phyloP scores from a whole-genome alignment of 164 flowering plant species.

The Buxus sempervirens region DNA sequence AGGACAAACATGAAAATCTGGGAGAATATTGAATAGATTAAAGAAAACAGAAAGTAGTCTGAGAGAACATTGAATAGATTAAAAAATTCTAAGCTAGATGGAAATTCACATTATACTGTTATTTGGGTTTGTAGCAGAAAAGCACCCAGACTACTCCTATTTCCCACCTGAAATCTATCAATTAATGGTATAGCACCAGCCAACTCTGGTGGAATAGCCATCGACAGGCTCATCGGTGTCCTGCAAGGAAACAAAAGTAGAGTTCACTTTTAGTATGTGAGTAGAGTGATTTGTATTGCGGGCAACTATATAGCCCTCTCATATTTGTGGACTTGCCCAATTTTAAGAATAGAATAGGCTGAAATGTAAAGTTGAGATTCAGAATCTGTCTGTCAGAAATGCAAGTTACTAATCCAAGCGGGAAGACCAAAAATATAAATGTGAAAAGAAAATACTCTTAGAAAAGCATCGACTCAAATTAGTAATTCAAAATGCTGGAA shows the following conservation, averaged over 20 bases:
- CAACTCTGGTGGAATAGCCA: slow-evolving; percentile 72
- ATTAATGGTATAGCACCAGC: slow-evolving; percentile 90
- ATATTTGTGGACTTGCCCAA: not conserved
- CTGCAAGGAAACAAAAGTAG: slow-evolving; percentile 36
- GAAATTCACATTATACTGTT: no score
- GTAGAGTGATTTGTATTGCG: not conserved
- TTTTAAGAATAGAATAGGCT: not conserved
- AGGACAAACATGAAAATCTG: not conserved
- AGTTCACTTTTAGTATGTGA: not conserved
- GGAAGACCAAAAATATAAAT: not conserved
- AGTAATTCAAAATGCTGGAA: no score
- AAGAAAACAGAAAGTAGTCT: not conserved
- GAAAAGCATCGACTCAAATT: not conserved
- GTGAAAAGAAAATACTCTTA: not conserved
- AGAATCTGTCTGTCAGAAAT: not conserved
- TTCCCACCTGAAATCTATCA: slow-evolving; percentile 83
- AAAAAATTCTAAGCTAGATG: no score
- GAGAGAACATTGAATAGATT: not conserved
- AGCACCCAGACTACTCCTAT: not conserved
- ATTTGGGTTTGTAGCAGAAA: not conserved
- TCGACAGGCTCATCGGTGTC: slow-evolving; percentile 63
- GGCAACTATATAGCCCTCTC: not conserved
- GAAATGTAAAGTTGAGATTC: not conserved
- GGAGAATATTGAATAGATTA: not conserved
- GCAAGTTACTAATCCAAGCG: not conserved